Evolutionary conservation across 2,329 filamentous ascomycete species (phyloP).

Genomic region (Aspergillus phoenicis): DNA sequence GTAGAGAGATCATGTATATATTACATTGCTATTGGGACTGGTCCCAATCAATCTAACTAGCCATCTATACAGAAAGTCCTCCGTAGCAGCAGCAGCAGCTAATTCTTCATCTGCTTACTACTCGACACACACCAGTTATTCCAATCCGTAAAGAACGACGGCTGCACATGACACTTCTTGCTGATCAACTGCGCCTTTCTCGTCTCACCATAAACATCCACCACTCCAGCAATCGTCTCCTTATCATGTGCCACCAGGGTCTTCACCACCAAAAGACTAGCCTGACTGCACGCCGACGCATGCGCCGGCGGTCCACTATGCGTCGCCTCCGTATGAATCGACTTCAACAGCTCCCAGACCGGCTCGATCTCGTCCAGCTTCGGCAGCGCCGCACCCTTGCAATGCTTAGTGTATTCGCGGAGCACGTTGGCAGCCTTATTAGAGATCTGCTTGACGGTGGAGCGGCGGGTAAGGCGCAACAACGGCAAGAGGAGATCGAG

Average conservation of each 20-base stretch:
- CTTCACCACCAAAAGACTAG: constrained; percentile 50
- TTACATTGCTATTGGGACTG: background rate
- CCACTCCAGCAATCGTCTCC: constrained; percentile 57
- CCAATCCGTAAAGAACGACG: constrained; percentile 71
- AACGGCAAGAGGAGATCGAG: constrained; percentile 75
- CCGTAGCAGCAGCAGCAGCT: constrained; percentile 1
- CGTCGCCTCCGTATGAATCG: constrained; percentile 68
- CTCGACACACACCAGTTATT: constrained; percentile 66
- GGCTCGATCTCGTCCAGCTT: constrained; percentile 46
- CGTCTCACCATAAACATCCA: constrained; percentile 66
- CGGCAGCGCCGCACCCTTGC: constrained; percentile 51
- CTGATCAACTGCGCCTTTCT: constrained; percentile 61
- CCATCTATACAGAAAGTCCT: no score
- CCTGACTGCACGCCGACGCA: constrained; percentile 70
- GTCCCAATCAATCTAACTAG: background rate
- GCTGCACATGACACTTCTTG: constrained; percentile 62
- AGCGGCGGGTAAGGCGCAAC: constrained; percentile 74
- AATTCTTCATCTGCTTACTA: constrained; percentile 46
- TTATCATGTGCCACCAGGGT: constrained; percentile 51
- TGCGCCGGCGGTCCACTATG: constrained; percentile 66
- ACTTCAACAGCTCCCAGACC: constrained; percentile 61
- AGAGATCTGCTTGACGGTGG: constrained; percentile 72
- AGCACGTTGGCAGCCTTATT: constrained; percentile 74
- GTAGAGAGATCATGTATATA: background rate
- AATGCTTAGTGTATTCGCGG: constrained; percentile 69